A percentile compares a stretch with the other conserved stretches of the same genome.
phyloP scores from a whole-genome alignment of 2,329 filamentous ascomycete species.

The Pleurostoma richardsiae region DNA sequence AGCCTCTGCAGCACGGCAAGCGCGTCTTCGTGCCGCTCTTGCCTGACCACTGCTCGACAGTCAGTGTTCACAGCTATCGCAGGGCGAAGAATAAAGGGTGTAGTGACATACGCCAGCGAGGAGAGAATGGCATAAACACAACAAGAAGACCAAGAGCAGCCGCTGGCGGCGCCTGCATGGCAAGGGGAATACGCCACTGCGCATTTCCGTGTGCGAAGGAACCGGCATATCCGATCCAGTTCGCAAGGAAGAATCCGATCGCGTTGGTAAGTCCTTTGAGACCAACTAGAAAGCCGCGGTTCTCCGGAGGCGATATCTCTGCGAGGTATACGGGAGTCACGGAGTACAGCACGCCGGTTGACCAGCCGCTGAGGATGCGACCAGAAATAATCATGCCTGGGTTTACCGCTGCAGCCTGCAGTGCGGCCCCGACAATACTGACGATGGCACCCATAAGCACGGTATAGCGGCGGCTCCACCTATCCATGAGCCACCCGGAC shows the following conservation, averaged over 20 bases:
- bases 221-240: conserved; percentile 33
- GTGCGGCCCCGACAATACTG: conserved; percentile 2
- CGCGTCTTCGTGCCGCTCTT: conserved; percentile 17
- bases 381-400: conserved; percentile 20
- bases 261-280: conserved; percentile 25
- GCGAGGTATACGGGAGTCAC: conserved; percentile 18
- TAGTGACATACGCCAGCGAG: conserved; percentile 14
- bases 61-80: not conserved
- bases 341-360: conserved; percentile 16
- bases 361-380: conserved; percentile 15
- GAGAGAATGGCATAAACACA: conserved; percentile 17
- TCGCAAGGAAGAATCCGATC: conserved; percentile 28
- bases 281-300: conserved; percentile 16
- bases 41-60: conserved; percentile 8
- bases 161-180: conserved; percentile 20
- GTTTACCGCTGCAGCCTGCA: conserved; percentile 7
- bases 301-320: conserved; percentile 17
- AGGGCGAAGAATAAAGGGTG: not conserved
- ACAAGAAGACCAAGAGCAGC: conserved; percentile 12
- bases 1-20: conserved; percentile 15
- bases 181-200: conserved; percentile 28
- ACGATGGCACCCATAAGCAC: conserved; percentile 20
- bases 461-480: conserved; percentile 26
- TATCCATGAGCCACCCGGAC: conserved; percentile 24
- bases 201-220: conserved; percentile 19